Percentiles rank a stretch among this genome's conserved stretches.
Conservation (phyloP, 1,284 basidiomycete species). For the Pisolithus thermaeus region DNA sequence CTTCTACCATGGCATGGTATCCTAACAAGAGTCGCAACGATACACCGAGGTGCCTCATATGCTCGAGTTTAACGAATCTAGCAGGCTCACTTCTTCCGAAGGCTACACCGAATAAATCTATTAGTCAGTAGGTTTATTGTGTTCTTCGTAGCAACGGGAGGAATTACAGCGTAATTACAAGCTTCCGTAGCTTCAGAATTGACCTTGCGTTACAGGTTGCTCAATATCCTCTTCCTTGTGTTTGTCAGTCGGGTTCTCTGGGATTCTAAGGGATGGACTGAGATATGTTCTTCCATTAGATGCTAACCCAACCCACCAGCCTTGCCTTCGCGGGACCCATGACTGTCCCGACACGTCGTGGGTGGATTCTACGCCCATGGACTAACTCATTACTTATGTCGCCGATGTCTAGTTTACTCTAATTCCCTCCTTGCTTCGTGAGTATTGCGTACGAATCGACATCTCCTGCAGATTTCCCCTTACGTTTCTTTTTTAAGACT, state of each 20-base stretch:
- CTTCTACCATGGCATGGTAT: neutral
- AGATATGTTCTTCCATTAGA: constrained; percentile 4
- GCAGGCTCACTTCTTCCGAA: too few relatives aligned
- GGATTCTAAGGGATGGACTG: neutral
- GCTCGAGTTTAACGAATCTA: too few relatives aligned
- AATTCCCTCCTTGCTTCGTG: neutral
- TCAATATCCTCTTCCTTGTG: constrained; percentile 24
- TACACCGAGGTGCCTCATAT: neutral
- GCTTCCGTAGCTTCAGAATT: neutral
- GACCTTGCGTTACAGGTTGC: constrained; percentile 10
- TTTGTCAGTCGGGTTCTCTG: constrained; percentile 12
- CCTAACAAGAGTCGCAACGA: neutral
- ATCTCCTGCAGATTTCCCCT: neutral
- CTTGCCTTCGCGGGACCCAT: constrained; percentile 18
- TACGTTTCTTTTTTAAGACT: neutral
- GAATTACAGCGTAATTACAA: constrained; percentile 20
- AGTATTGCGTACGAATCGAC: neutral
- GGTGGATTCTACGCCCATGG: neutral
- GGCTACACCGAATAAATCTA: neutral
- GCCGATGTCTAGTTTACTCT: neutral
- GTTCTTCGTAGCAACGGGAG: constrained; percentile 23
- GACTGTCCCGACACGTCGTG: constrained; percentile 7
- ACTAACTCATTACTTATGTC: neutral
- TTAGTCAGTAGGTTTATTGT: constrained; percentile 11
- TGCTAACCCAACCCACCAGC: constrained; percentile 11